These are phyloP conservation scores for Tagetes erecta DNA, from an alignment of 129 eudicot species.

Conservation along the genomic window DNA sequence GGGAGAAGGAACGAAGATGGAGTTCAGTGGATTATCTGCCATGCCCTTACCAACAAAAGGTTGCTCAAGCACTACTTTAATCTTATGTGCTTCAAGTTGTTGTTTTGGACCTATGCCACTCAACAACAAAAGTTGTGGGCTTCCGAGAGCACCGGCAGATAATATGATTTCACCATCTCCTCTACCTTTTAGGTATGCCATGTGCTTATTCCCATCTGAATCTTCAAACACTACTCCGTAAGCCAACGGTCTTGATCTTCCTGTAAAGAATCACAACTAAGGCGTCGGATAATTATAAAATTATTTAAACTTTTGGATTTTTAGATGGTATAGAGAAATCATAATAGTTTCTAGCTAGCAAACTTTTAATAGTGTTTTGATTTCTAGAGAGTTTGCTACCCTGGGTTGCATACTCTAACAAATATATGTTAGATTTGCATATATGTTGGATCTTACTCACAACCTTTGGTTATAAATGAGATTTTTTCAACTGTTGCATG, in stretches of 20 bases:
- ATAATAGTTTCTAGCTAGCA: no score
- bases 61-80: not conserved
- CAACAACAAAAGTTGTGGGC: conserved; percentile 12
- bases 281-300: no score
- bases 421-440: no score
- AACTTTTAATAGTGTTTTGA: no score
- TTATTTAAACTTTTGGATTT: no score
- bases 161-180: not conserved
- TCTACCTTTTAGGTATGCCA: conserved; percentile 9
- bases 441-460: not conserved
- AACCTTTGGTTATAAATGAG: conserved; percentile 55
- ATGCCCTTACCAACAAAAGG: not conserved
- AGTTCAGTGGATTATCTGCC: conserved; percentile 4
- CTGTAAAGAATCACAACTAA: not conserved
- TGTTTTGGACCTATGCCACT: conserved; percentile 10
- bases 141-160: conserved; percentile 14
- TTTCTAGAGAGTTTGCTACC: no score
- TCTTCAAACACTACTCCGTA: conserved; percentile 7
- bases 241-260: not conserved
- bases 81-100: conserved; percentile 9
- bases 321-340: no score
- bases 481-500: conserved; percentile 63
- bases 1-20: conserved; percentile 5
- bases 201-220: not conserved
- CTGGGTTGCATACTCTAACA: no score